Conservation (phyloP, 768 basidiomycete genomes). For the Daedaleopsis nitida region DNA sequence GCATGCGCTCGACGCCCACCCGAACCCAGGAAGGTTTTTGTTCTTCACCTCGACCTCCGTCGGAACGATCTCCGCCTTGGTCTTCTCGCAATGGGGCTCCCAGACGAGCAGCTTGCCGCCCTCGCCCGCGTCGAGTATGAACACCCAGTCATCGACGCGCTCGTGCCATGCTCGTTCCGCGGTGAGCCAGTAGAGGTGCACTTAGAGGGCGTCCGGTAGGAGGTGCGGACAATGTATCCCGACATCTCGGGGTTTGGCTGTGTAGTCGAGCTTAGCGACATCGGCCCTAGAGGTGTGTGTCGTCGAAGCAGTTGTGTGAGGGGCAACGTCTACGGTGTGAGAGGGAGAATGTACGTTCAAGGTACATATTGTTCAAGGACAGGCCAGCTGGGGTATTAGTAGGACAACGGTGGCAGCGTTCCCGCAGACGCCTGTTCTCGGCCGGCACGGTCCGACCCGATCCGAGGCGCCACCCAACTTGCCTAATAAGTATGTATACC, state of each 20-base stretch:
- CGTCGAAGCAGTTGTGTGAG: too few relatives aligned
- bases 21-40: slow-evolving; percentile 29
- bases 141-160: slow-evolving; percentile 18
- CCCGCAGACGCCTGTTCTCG: too few relatives aligned
- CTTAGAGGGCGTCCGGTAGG: not conserved
- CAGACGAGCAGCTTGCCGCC: slow-evolving; percentile 9
- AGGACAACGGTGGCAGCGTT: too few relatives aligned
- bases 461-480: too few relatives aligned
- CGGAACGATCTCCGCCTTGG: slow-evolving; percentile 3
- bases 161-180: slow-evolving; percentile 11
- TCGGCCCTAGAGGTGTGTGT: not conserved
- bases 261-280: not conserved
- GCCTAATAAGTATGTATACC: too few relatives aligned
- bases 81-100: not conserved
- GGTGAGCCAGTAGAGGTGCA: slow-evolving; percentile 15
- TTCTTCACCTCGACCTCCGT: slow-evolving; percentile 15
- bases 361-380: too few relatives aligned
- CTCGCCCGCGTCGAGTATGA: slow-evolving; percentile 11
- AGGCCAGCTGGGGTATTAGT: too few relatives aligned
- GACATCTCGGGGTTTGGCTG: not conserved
- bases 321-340: too few relatives aligned
- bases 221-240: slow-evolving; percentile 5
- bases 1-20: slow-evolving; percentile 18
- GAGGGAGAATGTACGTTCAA: too few relatives aligned
- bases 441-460: too few relatives aligned